Conservation (phyloP, 768 basidiomycete genomes). For the Lanmaoa pseudosensibilis region DNA sequence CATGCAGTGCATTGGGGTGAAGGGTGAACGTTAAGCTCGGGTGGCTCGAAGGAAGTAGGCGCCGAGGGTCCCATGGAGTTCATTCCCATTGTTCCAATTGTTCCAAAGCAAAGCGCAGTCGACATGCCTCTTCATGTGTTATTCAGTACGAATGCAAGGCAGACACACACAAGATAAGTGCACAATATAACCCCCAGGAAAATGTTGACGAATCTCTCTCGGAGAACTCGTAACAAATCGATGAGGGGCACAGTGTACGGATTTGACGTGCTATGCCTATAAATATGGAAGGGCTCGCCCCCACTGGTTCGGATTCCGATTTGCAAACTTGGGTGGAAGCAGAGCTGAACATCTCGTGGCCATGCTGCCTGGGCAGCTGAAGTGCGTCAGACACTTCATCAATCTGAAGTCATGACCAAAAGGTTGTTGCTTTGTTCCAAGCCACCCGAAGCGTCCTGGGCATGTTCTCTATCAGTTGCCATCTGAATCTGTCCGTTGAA, state of each 20-base stretch:
- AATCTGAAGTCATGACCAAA: no score
- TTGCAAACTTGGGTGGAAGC: no score
- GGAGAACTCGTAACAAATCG: background rate
- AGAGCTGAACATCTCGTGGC: no score
- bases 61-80: background rate
- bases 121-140: background rate
- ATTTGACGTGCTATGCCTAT: no score
- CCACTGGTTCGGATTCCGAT: background rate
- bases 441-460: no score
- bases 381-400: no score
- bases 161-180: background rate
- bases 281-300: background rate
- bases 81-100: background rate
- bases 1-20: background rate
- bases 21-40: background rate
- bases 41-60: no score
- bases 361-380: no score
- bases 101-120: background rate
- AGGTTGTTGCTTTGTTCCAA: no score
- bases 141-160: background rate
- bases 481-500: no score
- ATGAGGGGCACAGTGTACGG: background rate
- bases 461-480: no score
- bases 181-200: background rate
- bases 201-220: background rate